These are phyloP conservation scores for Hydnomerulius pinastri DNA, from an alignment of 768 basidiomycete species.

Conservation along the genomic window DNA sequence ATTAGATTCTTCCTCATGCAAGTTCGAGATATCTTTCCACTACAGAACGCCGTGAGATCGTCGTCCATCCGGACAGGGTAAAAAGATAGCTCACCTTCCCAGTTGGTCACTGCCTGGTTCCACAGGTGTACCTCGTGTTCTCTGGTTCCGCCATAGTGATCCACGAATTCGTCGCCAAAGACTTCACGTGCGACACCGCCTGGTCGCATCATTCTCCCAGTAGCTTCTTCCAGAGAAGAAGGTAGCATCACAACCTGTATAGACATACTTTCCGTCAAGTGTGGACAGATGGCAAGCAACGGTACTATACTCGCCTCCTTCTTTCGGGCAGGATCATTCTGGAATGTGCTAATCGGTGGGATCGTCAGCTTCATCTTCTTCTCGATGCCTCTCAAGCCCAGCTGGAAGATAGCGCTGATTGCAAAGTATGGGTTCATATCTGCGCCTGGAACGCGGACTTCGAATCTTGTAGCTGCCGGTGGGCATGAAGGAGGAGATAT, in stretches of 20 bases:
- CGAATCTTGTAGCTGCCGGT: constrained; percentile 81
- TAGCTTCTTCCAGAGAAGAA: constrained; percentile 76
- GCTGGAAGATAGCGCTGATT: constrained; percentile 80
- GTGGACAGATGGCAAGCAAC: background rate
- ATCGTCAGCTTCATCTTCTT: constrained; percentile 67
- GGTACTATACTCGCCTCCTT: constrained; percentile 52
- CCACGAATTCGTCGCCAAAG: constrained; percentile 88
- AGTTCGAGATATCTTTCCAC: constrained; percentile 88
- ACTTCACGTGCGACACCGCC: constrained; percentile 85
- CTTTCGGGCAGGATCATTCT: constrained; percentile 47
- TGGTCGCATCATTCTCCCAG: constrained; percentile 73
- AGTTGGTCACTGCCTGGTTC: constrained; percentile 89
- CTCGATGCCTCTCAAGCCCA: constrained; percentile 87
- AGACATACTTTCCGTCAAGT: no score
- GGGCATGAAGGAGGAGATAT: constrained; percentile 90
- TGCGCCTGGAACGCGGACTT: constrained; percentile 93
- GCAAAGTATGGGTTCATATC: constrained; percentile 96
- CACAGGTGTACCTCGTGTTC: constrained; percentile 86
- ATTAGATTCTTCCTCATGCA: constrained; percentile 40
- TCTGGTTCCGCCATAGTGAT: constrained; percentile 95
- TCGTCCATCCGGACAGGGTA: background rate
- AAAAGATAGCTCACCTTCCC: constrained; percentile 72
- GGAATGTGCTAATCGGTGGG: constrained; percentile 59
- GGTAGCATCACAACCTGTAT: constrained; percentile 73
- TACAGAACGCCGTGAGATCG: constrained; percentile 31